Percentiles rank a stretch among this genome's conserved stretches.
Evolutionary conservation across 2,329 filamentous ascomycete genomes (phyloP).

Genomic region (Beauveria sp.): DNA sequence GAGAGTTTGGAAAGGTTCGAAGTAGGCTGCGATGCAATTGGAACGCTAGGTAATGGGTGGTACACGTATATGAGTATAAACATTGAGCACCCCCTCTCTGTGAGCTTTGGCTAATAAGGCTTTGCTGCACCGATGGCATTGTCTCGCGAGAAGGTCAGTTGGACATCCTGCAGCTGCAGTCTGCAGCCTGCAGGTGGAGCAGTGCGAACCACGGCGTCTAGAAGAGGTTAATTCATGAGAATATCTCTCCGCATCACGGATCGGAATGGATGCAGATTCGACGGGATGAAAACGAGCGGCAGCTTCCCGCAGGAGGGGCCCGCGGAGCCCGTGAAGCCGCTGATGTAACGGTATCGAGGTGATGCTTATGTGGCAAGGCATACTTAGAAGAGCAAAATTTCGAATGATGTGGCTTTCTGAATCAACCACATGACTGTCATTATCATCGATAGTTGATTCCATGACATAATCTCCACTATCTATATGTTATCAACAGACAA

Average conservation of each 20-base stretch:
- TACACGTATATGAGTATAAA: neutral
- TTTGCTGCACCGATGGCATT: neutral
- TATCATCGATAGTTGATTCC: no score
- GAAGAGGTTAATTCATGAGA: slow-evolving; percentile 1
- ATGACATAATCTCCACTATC: no score
- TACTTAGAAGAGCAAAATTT: neutral
- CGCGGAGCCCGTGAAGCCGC: neutral
- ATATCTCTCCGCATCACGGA: neutral
- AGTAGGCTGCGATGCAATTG: neutral
- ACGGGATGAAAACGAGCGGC: neutral
- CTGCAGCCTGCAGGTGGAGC: neutral
- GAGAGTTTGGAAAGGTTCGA: neutral
- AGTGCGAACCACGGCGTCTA: neutral
- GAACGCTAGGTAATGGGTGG: neutral
- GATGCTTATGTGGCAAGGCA: neutral
- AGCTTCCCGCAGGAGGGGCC: neutral
- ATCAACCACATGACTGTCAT: no score
- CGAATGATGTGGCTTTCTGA: neutral
- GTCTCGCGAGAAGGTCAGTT: neutral
- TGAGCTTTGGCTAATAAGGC: neutral
- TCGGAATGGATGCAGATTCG: neutral
- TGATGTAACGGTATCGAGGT: neutral
- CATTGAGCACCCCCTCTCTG: neutral
- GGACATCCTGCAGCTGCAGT: neutral
- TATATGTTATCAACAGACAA: no score